These are phyloP conservation scores for Cladophialophora chaetospira DNA, from an alignment of 2,329 filamentous ascomycete species.

Conservation along the genomic window DNA sequence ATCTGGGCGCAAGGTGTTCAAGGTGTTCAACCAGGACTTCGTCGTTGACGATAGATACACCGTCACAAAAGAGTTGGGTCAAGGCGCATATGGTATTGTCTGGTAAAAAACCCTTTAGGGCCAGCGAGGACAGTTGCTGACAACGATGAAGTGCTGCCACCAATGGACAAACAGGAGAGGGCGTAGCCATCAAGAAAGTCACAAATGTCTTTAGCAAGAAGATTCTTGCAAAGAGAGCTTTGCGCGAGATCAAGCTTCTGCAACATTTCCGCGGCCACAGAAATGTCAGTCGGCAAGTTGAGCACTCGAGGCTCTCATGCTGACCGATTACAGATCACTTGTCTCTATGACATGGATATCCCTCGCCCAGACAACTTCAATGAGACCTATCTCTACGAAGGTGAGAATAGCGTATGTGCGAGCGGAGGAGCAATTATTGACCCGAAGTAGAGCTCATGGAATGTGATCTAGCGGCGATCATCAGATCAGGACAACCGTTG, in stretches of 20 bases:
- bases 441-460: slow-evolving; percentile 84
- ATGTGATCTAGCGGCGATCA: slow-evolving; percentile 96
- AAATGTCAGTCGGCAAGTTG: slow-evolving; percentile 62
- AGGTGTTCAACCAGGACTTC: slow-evolving; percentile 99
- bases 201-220: slow-evolving; percentile 99
- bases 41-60: slow-evolving; percentile 97
- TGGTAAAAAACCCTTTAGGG: slow-evolving; percentile 63
- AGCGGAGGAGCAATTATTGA: slow-evolving; percentile 1
- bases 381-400: slow-evolving; percentile 98
- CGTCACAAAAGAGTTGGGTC: slow-evolving; percentile 96
- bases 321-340: slow-evolving; percentile 77
- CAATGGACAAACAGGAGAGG: slow-evolving; percentile 86
- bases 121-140: slow-evolving; percentile 14
- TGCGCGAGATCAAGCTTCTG: slow-evolving; percentile 97
- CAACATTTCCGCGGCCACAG: slow-evolving; percentile 94
- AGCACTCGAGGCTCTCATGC: slow-evolving; percentile 15
- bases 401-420: slow-evolving; percentile 52
- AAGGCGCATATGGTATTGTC: slow-evolving; percentile 98
- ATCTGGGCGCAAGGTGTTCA: slow-evolving; percentile 85
- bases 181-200: slow-evolving; percentile 98
- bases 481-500: slow-evolving; percentile 92
- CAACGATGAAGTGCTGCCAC: slow-evolving; percentile 71
- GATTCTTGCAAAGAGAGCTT: slow-evolving; percentile 94
- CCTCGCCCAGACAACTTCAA: slow-evolving; percentile 97
- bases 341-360: slow-evolving; percentile 99